Evolutionary conservation across 306 rosid species (phyloP).

Genomic region (Quillaja saponaria): DNA sequence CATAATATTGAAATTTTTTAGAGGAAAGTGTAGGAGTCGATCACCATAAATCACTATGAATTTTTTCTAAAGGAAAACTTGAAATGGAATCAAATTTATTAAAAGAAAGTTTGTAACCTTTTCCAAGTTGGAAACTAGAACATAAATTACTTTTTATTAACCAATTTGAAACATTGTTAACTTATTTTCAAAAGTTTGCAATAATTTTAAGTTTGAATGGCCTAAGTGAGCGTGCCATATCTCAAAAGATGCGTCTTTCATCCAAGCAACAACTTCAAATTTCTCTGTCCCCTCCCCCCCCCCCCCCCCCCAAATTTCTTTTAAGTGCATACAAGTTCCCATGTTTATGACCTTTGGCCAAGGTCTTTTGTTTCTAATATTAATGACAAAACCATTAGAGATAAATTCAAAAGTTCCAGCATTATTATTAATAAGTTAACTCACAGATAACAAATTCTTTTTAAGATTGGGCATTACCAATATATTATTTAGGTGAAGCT

Average conservation of each 20-base stretch:
- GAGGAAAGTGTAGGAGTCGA: neutral
- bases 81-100: neutral
- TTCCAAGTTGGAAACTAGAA: neutral
- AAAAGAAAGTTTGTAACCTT: neutral
- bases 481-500: constrained; percentile 13
- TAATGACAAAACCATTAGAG: constrained; percentile 17
- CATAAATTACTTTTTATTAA: neutral
- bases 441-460: constrained; percentile 9
- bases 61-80: neutral
- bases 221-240: constrained; percentile 1
- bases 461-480: constrained; percentile 21
- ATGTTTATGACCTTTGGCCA: neutral
- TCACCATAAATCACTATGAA: constrained; percentile 3
- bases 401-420: constrained; percentile 4
- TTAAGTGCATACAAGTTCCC: neutral
- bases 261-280: neutral
- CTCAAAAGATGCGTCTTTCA: neutral
- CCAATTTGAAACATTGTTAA: constrained; percentile 1
- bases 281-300: no score
- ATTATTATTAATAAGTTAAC: constrained; percentile 23
- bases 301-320: no score
- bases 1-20: neutral
- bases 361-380: neutral
- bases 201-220: neutral
- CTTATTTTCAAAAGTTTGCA: constrained; percentile 2